Base-by-base conservation (phyloP, 2,329 filamentous ascomycete species). In the Exophiala xenobiotica region DNA sequence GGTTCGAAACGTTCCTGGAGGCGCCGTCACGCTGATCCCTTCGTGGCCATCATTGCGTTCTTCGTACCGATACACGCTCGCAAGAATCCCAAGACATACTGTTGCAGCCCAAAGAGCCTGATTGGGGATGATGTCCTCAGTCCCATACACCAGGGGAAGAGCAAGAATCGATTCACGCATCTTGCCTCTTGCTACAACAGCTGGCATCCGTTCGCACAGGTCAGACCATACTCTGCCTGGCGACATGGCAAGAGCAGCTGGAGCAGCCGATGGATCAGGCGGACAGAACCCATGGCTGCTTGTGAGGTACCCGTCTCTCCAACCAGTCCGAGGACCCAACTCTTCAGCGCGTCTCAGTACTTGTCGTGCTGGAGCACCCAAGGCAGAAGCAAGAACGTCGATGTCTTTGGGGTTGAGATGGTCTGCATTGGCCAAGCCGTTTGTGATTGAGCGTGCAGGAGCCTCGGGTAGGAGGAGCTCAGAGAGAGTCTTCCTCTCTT, bases 241-340 rank as follows among this genome's bases (percentile, higher is more conserved):
- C n/a, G 53, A 51, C 39, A 50, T 47, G 9, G 44, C 42, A 18
- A 55, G 38, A 9, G 47, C 44, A 3, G 39, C 48, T n/a, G 44
- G 44, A 8, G 53, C 44, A 18, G 42, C 47, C n/a, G 47, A 50
- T 22, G 48, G 42, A 35, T 55, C 48, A 26, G 53, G 47, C 22
- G 53, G 53, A 41, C 53, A 55, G 26, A 55, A 55, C n/a, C 53
- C 53, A 42, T 55, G 43, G 8, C 42, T 51, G 33, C 47, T 51
- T 4, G 43, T 43, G 16, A 55, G 29, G 22, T 51, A 55, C n/a
- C 53, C 53, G 29, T 55, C 53, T 7, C 48, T 45, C 53, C 53
- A 55, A 9, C 53, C 53, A 24, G 53, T 55, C 6, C 37, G n/a
- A 4, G 53, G 53, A 5, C 53, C 53, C 8, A 48, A 33, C 23